These are phyloP conservation scores for Polygonum aviculare DNA, from an alignment of 148 eudicot genomes.

Conservation along the genomic window DNA sequence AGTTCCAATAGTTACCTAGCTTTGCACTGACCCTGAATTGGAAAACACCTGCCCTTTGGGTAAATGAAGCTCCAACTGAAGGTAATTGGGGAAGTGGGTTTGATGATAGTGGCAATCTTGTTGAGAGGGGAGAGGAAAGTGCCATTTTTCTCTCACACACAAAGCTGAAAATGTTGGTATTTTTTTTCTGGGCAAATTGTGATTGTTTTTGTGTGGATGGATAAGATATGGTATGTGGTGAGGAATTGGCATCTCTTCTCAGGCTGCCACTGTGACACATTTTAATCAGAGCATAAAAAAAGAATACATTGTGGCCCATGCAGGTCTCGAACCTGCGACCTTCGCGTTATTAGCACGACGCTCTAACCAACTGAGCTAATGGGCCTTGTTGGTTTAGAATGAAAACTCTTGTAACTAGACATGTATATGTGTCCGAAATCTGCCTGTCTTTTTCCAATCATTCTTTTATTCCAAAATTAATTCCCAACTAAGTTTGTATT, in stretches of 20 bases:
- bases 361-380: constrained; percentile 81
- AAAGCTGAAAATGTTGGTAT: background rate
- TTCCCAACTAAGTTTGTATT: background rate
- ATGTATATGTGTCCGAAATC: background rate
- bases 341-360: constrained; percentile 96
- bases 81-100: background rate
- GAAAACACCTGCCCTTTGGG: background rate
- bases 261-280: background rate
- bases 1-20: background rate
- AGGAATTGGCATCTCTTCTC: background rate
- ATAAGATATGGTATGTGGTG: constrained; percentile 4
- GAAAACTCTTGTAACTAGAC: no score
- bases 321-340: constrained; percentile 95
- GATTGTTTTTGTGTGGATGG: background rate
- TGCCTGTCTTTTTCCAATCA: background rate
- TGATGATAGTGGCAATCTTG: background rate
- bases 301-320: constrained; percentile 53
- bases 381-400: constrained; percentile 15
- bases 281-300: background rate
- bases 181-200: background rate
- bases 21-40: constrained; percentile 9
- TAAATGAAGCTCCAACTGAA: background rate
- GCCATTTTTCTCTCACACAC: constrained; percentile 1
- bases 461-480: background rate
- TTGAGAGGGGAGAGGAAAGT: constrained; percentile 1